Percentiles rank a stretch among this genome's conserved stretches.
Evolutionary conservation across 2,329 filamentous ascomycete genomes (phyloP).

Genomic region (Pseudocercospora pini-densiflorae): DNA sequence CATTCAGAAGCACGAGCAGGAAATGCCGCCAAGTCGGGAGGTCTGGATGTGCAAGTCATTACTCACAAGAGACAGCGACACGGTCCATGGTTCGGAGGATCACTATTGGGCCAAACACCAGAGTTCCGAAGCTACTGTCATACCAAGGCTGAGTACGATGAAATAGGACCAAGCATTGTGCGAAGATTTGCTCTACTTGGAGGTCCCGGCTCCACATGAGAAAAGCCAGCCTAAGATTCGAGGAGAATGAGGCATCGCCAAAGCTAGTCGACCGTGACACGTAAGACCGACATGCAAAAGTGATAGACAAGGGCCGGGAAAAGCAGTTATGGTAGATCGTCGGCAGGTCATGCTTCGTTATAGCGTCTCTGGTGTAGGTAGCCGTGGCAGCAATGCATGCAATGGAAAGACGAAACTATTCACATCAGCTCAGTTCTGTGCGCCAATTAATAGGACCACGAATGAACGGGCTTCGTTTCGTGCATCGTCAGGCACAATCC

Average conservation of each 20-base stretch:
- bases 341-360: background rate
- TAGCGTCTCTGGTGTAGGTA: background rate
- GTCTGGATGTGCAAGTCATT: slow-evolving; percentile 95
- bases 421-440: too few relatives aligned
- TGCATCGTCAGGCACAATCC: too few relatives aligned
- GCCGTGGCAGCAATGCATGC: slow-evolving; percentile 1
- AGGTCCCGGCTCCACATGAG: slow-evolving; percentile 79
- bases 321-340: background rate
- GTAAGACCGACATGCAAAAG: background rate
- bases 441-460: too few relatives aligned
- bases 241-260: background rate
- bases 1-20: slow-evolving; percentile 91
- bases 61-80: slow-evolving; percentile 97
- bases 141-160: slow-evolving; percentile 78
- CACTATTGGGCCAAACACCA: slow-evolving; percentile 92
- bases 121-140: slow-evolving; percentile 99
- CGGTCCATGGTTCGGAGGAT: slow-evolving; percentile 98
- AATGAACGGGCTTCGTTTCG: too few relatives aligned
- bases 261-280: background rate
- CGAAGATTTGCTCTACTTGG: slow-evolving; percentile 91
- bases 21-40: slow-evolving; percentile 83
- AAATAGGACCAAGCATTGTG: slow-evolving; percentile 94
- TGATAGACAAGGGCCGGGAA: background rate
- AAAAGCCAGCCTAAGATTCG: background rate
- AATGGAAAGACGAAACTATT: background rate